A percentile compares a stretch with the other conserved stretches of the same genome.
Evolutionary conservation across 495 filamentous ascomycete genomes (phyloP).

Genomic region (Podospora bellae-mahoneyi): DNA sequence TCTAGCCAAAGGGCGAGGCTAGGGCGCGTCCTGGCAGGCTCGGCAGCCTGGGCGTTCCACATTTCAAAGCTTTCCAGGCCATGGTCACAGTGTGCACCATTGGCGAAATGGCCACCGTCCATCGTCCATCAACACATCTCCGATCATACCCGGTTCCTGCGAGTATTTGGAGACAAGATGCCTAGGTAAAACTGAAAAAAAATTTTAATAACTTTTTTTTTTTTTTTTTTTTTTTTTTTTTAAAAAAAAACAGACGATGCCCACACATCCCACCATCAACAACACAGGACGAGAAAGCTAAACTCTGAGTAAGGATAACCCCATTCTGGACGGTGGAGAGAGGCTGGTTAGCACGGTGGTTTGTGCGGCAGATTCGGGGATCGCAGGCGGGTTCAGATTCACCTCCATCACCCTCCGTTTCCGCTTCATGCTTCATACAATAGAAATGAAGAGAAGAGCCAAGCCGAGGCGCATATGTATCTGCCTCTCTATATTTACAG

Average conservation of each 20-base stretch:
- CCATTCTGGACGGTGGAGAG: neutral
- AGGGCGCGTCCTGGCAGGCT: conserved; percentile 19
- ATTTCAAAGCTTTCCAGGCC: conserved; percentile 3
- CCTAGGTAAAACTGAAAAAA: neutral
- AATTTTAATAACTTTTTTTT: too few relatives aligned
- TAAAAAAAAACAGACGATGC: neutral
- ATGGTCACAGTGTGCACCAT: neutral
- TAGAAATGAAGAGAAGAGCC: conserved; percentile 10
- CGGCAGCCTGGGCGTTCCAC: conserved; percentile 12
- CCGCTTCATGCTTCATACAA: neutral
- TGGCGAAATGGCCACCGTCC: neutral
- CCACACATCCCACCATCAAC: neutral
- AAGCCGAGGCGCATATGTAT: conserved; percentile 8
- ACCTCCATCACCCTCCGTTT: neutral
- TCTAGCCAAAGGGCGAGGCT: conserved; percentile 4
- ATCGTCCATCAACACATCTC: neutral
- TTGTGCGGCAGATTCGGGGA: neutral
- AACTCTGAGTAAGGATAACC: neutral
- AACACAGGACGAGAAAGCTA: neutral
- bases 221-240: too few relatives aligned
- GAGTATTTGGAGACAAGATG: neutral
- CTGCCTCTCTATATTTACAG: neutral
- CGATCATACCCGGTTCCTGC: neutral
- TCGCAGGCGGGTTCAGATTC: neutral
- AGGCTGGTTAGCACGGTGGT: neutral